A percentile compares a stretch with the other conserved stretches of the same genome.
Evolutionary conservation across 2,329 filamentous ascomycete species (phyloP).

Genomic region (Nemania bipapillata): DNA sequence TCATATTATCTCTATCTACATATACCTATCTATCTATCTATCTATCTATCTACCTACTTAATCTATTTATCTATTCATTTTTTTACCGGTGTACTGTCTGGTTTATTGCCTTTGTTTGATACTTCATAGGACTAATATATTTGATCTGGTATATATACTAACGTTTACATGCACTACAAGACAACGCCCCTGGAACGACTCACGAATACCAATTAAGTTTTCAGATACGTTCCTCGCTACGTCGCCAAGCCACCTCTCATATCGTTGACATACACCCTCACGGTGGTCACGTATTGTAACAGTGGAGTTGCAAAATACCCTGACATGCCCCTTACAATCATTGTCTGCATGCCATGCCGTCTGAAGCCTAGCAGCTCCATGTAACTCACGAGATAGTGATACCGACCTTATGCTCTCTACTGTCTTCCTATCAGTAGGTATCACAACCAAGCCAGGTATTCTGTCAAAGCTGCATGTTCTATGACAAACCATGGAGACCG

Average conservation of each 20-base stretch:
- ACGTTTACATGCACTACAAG: neutral
- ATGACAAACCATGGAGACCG: conserved; percentile 43
- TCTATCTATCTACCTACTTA: no score
- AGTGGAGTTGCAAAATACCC: neutral
- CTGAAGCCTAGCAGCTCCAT: neutral
- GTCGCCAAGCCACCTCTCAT: neutral
- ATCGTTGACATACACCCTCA: neutral
- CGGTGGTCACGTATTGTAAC: neutral
- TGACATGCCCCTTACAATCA: neutral
- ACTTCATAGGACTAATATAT: neutral
- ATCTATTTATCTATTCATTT: no score
- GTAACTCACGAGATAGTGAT: conserved; percentile 7
- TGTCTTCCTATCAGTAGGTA: neutral
- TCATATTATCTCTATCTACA: neutral
- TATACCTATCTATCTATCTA: no score
- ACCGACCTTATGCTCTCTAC: neutral
- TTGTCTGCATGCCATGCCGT: conserved; percentile 7
- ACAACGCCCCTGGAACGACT: neutral
- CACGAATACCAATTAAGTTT: neutral
- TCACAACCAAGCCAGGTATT: neutral
- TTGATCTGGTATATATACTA: neutral
- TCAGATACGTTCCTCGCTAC: neutral
- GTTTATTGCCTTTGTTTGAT: neutral
- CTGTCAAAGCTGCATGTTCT: conserved; percentile 7
- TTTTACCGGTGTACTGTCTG: neutral